Evolutionary conservation across 1,139 yeast genomes (phyloP).

Genomic region (Yamadazyma pseudoaaseri): DNA sequence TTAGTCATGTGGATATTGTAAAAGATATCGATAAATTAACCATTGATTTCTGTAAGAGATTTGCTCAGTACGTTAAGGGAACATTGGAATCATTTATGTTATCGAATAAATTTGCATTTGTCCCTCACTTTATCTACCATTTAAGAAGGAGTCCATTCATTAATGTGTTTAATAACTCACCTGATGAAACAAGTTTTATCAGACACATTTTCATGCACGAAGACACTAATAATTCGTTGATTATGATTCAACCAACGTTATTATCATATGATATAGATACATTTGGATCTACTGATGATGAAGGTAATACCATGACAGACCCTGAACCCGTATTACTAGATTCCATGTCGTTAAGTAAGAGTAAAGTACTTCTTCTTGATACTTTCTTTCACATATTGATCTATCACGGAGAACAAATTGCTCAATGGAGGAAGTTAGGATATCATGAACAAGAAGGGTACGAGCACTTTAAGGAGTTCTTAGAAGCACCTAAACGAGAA

Average conservation of each 20-base stretch:
- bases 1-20: conserved; percentile 68
- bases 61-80: conserved; percentile 84
- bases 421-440: conserved; percentile 68
- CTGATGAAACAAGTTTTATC: conserved; percentile 73
- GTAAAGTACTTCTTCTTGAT: conserved; percentile 62
- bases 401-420: conserved; percentile 66
- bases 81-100: conserved; percentile 74
- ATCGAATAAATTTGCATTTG: conserved; percentile 71
- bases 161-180: conserved; percentile 72
- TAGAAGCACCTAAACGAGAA: conserved; percentile 65
- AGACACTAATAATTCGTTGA: conserved; percentile 61
- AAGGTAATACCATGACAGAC: conserved; percentile 29
- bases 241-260: conserved; percentile 77
- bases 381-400: conserved; percentile 74
- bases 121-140: conserved; percentile 75
- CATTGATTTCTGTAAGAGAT: conserved; percentile 80
- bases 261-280: conserved; percentile 62
- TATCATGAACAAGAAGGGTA: conserved; percentile 68
- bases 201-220: conserved; percentile 68
- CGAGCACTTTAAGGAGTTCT: conserved; percentile 56
- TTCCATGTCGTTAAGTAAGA: conserved; percentile 62
- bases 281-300: conserved; percentile 45
- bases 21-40: conserved; percentile 87
- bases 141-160: conserved; percentile 68
- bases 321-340: conserved; percentile 68